Evolutionary conservation across 148 eudicot genomes (phyloP), one percentile per base, ranked within the genome.

Genomic region (Camellia granthamiana): DNA sequence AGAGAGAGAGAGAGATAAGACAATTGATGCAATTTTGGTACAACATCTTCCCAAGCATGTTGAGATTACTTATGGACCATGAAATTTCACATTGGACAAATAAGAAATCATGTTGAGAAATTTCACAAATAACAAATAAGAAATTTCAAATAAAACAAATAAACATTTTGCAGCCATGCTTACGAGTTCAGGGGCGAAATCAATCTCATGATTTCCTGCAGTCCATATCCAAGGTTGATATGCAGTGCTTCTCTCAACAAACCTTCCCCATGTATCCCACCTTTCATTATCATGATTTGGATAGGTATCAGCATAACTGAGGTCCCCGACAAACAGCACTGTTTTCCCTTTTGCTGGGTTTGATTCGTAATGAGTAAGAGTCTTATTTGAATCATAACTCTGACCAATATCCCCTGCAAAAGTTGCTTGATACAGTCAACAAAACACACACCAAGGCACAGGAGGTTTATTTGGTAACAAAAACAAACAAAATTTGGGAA

Each of bases 201-300:
- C 97, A 7, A 96, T 15, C 84, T 96, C 99, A 63, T 96, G 99
- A 86, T 96, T 93, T 46, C 99, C 99, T 5, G 86, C 88, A 6
- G 97, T 88, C 97, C 97, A 93, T 58, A 96, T 93, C 99, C 99
- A 96, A 64, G 99, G 97, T 77, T 96, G 97, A 83, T 93, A 93
- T 7, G 99, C 99, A 15, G 84, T 80, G 80, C 88, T 90, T 82
- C 99, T 86, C 89, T 96, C 99, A 21, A 84, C 84, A 72, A 96
- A 93, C 75, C 97, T 88, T 49, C 89, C 98, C 99, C 99, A 96
- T 1, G 97, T 81, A 88, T 96, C 99, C 99, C 99, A 96, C 81
- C 98, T 93, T 0, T 58, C 82, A 75, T 93, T 93, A 81, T 96
- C 97, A 60, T 92, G 92, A 82, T 92, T 81, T 0, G 91, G 92